These are phyloP conservation scores for Chalciporus piperatoides DNA, from an alignment of 1,284 basidiomycete genomes.

Conservation along the genomic window DNA sequence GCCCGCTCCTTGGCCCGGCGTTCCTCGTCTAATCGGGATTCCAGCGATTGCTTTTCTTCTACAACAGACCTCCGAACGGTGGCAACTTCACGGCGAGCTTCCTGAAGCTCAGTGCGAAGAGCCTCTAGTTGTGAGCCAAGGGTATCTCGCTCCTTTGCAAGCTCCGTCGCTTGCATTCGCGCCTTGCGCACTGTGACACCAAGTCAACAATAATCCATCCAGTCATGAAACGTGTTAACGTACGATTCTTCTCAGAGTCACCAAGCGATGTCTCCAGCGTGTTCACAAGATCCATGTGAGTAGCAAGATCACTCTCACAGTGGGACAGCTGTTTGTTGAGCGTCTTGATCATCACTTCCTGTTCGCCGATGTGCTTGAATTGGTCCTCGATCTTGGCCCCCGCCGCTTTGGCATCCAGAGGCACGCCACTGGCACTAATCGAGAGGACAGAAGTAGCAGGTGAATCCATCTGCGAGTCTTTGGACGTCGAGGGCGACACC, in stretches of 20 bases:
- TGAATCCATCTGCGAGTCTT: conserved; percentile 63
- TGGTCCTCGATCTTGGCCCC: conserved; percentile 66
- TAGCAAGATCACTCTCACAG: conserved; percentile 86
- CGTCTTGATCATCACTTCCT: conserved; percentile 87
- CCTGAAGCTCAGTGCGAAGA: conserved; percentile 66
- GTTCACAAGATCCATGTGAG: conserved; percentile 86
- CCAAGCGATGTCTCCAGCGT: conserved; percentile 80
- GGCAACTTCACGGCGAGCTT: conserved; percentile 74
- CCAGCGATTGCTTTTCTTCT: conserved; percentile 81
- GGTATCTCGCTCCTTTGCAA: conserved; percentile 79
- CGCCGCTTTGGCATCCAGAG: conserved; percentile 51
- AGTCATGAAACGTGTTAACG: conserved; percentile 35
- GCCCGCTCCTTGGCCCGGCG: conserved; percentile 78
- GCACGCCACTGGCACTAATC: conserved; percentile 29
- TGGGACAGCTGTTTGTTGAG: conserved; percentile 89
- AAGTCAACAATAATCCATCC: conserved; percentile 20
- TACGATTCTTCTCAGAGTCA: conserved; percentile 87
- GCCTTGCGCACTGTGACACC: conserved; percentile 72
- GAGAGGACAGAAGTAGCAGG: conserved; percentile 62
- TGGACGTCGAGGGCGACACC: conserved; percentile 51
- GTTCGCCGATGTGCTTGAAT: conserved; percentile 73
- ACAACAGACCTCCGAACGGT: conserved; percentile 74
- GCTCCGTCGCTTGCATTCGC: conserved; percentile 83
- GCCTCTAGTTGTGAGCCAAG: conserved; percentile 60
- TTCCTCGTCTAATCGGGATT: conserved; percentile 78